phyloP scores from a whole-genome alignment of 129 eudicot genomes.

The Ambrosia trifida region DNA sequence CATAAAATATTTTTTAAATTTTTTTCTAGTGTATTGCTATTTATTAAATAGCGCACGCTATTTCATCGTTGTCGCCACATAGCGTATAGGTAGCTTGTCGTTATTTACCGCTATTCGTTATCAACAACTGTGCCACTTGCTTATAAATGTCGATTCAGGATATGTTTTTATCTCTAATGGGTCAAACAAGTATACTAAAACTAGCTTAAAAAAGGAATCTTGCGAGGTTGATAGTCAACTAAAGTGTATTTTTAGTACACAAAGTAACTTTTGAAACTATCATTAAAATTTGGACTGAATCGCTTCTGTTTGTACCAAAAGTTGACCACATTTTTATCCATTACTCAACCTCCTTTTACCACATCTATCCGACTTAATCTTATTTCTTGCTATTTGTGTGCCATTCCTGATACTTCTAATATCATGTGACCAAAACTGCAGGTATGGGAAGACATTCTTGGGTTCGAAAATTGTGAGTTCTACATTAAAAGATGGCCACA shows the following conservation, averaged over 20 bases:
- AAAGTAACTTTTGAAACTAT: no score
- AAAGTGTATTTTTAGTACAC: no score
- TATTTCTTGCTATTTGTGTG: constrained; percentile 6
- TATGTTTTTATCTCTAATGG: not conserved
- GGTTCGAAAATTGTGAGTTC: constrained; percentile 87
- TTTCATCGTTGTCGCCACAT: no score
- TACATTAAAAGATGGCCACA: constrained; percentile 86
- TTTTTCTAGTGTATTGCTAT: no score
- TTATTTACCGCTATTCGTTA: no score
- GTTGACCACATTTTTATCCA: not conserved
- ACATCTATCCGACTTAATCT: constrained; percentile 11
- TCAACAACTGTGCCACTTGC: no score
- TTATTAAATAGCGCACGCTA: no score
- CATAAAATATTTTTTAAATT: no score
- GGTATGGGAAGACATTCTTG: constrained; percentile 96
- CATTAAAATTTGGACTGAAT: no score
- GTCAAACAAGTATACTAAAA: not conserved
- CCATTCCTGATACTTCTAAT: constrained; percentile 10
- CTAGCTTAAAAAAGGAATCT: no score
- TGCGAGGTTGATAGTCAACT: no score
- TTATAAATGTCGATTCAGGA: not conserved
- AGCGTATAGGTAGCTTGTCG: no score
- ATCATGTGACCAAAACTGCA: constrained; percentile 24
- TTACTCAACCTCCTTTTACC: not conserved
- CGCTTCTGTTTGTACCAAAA: not conserved